Conservation (phyloP, 345 rosid species). For the Gossypium herbaceum region DNA sequence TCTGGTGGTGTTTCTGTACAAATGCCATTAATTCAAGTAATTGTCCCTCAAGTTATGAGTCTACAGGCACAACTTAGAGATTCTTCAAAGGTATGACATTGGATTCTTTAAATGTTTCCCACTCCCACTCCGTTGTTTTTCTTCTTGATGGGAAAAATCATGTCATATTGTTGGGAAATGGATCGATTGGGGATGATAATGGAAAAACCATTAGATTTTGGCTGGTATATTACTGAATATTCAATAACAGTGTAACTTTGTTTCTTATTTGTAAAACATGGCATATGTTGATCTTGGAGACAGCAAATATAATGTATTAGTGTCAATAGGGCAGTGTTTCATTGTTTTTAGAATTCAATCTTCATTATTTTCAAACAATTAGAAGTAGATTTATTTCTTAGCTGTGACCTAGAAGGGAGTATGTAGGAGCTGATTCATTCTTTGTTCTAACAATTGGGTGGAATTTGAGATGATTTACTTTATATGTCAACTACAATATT, state of each 20-base stretch:
- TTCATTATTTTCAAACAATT: not conserved
- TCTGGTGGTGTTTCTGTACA: constrained; percentile 82
- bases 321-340: not conserved
- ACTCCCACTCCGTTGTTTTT: not conserved
- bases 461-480: not conserved
- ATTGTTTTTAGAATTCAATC: not conserved
- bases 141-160: not conserved
- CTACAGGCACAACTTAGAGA: constrained; percentile 76
- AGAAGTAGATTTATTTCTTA: not conserved
- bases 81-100: constrained; percentile 67
- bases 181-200: not conserved
- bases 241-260: not conserved
- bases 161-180: not conserved
- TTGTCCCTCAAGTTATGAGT: constrained; percentile 89
- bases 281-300: not conserved
- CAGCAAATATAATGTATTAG: not conserved
- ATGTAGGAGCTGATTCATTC: not conserved
- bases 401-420: not conserved
- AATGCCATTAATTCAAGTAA: constrained; percentile 86
- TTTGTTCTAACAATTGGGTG: not conserved
- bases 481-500: not conserved
- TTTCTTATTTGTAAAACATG: not conserved
- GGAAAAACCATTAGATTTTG: not conserved
- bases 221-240: not conserved
- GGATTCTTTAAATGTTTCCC: not conserved